Conservation (phyloP, 1,139 yeast species). For the Yamadazyma taylorii region DNA sequence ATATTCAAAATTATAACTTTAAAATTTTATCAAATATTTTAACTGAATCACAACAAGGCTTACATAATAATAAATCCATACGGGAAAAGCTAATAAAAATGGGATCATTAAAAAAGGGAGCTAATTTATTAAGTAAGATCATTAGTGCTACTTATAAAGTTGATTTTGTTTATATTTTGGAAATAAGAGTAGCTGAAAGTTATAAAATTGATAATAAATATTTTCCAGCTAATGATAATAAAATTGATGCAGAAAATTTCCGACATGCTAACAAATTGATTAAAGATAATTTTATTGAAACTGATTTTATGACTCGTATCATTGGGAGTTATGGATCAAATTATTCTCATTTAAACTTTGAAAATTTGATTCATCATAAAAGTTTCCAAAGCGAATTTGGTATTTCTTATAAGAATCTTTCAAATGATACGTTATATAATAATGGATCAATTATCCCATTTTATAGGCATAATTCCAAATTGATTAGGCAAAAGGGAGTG, state of each 20-base stretch:
- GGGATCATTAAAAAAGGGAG: conserved; percentile 45
- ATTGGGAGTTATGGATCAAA: conserved; percentile 48
- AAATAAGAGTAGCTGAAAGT: conserved; percentile 52
- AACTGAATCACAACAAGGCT: conserved; percentile 17
- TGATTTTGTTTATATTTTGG: conserved; percentile 56
- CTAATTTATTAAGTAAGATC: conserved; percentile 38
- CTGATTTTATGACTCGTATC: conserved; percentile 42
- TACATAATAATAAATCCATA: conserved; percentile 24
- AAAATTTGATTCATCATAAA: conserved; percentile 45
- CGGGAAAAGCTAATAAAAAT: conserved; percentile 41
- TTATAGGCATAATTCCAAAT: conserved; percentile 39
- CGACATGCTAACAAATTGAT: conserved; percentile 35
- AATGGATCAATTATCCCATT: conserved; percentile 57
- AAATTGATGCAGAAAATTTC: conserved; percentile 46
- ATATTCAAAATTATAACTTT: conserved; percentile 47
- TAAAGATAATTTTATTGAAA: conserved; percentile 20
- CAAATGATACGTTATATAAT: conserved; percentile 31
- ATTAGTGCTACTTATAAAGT: conserved; percentile 39
- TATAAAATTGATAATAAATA: conserved; percentile 38
- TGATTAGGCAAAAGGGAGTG: conserved; percentile 31
- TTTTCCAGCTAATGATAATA: conserved; percentile 40
- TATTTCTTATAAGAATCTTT: conserved; percentile 35
- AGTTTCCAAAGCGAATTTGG: conserved; percentile 60
- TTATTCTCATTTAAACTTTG: conserved; percentile 33
- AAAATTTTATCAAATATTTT: conserved; percentile 34